These are phyloP conservation scores for Aaosphaeria arxii DNA, from an alignment of 2,329 filamentous ascomycete genomes.

Conservation along the genomic window DNA sequence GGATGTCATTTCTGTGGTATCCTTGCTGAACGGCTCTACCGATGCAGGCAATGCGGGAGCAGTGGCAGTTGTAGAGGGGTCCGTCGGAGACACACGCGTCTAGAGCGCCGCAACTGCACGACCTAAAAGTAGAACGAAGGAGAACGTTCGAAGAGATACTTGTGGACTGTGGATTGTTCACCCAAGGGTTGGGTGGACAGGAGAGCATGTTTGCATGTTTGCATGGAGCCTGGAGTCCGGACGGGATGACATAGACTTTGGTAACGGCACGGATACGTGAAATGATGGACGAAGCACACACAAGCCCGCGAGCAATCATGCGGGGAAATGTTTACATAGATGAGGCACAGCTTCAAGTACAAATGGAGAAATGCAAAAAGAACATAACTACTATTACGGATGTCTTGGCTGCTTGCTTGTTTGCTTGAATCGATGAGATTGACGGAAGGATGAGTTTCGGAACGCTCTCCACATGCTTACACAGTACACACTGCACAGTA, in stretches of 20 bases:
- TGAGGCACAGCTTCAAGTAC: no score
- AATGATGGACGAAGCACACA: not conserved
- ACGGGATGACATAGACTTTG: not conserved
- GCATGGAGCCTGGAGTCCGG: not conserved
- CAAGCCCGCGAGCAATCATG: no score
- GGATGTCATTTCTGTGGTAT: slow-evolving; percentile 73
- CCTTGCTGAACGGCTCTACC: slow-evolving; percentile 51
- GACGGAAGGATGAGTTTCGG: no score
- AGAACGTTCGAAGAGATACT: not conserved
- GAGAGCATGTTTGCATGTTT: not conserved
- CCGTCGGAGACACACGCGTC: slow-evolving; percentile 32
- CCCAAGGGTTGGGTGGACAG: no score
- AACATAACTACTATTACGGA: no score
- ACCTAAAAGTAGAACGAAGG: no score
- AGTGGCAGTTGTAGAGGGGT: slow-evolving; percentile 39
- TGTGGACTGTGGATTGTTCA: not conserved
- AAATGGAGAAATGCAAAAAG: no score
- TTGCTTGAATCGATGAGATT: no score
- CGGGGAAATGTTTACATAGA: no score
- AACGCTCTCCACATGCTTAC: no score
- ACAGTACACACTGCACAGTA: no score
- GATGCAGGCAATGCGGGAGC: slow-evolving; percentile 41
- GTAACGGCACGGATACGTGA: not conserved
- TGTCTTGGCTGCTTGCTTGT: no score
- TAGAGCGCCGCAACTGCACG: slow-evolving; percentile 1